Base-by-base conservation (phyloP, 306 rosid genomes). In the Phaseolus lunatus region DNA sequence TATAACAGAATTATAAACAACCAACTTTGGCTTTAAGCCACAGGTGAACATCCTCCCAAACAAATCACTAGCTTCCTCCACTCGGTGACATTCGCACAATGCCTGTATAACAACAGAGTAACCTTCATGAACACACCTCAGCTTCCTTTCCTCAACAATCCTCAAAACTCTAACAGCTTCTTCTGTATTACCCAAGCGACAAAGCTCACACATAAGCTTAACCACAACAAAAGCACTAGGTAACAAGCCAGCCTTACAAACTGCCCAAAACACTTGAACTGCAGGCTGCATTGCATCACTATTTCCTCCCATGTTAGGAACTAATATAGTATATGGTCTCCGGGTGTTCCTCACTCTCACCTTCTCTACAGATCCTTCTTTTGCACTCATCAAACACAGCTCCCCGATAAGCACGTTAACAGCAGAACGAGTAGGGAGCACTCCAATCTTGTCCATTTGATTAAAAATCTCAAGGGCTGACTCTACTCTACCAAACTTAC, bases 351-450 rank as follows among this genome's bases (percentile, higher is more conserved):
- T 77, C 78, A 91, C 82, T 72, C 82, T 89, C 16, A 91, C 87
- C 81, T 84, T 84, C 81, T 80, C 86, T 37, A 91, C 61, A 71
- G 84, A 86, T 66, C 93, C 91, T 72, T 84, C 90, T 84, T 84
- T 91, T 5, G 81, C 85, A 84, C 93, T 87, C 75, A 89, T 65
- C 11, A 66, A 87, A 73, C 93, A 89, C 52, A 91, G 80, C 58
- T 87, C 86, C 53, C 89, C 96, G 52, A 91, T 81, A 67, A 91
- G 92, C 48, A 81, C 37, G 70, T 89, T 91, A 71, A 79, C 76
- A 0, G 91, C 91, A 18, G 96, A 84, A 14, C 93, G 87, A 50
- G 96, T 89, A 9, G 96, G 93, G 77, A 79, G 63, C 82, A 87
- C 84, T 35, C 89, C 84, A 18, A 85, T 56, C 82, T 62, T 81